Conservation (phyloP, 2,329 filamentous ascomycete species). For the Fusarium tjaetaba region DNA sequence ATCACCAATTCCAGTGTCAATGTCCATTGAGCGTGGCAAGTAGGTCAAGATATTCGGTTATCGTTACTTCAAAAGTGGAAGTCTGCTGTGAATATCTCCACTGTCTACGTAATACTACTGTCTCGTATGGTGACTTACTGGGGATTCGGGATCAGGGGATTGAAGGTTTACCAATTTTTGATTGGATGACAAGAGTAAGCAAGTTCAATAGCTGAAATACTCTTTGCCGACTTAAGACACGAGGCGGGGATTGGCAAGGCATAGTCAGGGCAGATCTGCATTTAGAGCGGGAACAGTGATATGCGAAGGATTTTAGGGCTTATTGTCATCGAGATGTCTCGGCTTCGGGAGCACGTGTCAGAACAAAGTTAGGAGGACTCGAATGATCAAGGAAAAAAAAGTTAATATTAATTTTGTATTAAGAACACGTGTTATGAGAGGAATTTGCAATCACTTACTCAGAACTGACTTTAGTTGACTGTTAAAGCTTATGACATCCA, state of each 20-base stretch:
- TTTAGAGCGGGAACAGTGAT: neutral
- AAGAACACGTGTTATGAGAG: neutral
- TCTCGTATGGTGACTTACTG: neutral
- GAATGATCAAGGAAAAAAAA: neutral
- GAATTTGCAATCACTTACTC: neutral
- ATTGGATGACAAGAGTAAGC: neutral
- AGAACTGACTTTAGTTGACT: neutral
- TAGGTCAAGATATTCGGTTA: neutral
- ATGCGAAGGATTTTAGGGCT: slow-evolving; percentile 12
- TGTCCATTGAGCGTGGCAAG: neutral
- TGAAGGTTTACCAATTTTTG: neutral
- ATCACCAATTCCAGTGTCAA: neutral
- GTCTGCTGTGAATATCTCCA: neutral
- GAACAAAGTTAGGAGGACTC: too few relatives aligned
- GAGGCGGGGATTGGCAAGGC: neutral
- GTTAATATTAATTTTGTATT: neutral
- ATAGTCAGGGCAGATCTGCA: neutral
- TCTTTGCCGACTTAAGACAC: neutral
- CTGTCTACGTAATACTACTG: neutral
- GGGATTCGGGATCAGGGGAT: neutral
- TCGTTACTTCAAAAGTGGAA: neutral
- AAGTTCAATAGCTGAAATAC: neutral
- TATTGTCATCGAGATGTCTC: slow-evolving; percentile 1
- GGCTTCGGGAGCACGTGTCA: neutral
- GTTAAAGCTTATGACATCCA: neutral